Percentiles rank a stretch among this genome's conserved stretches.
Conservation (phyloP, 2,329 filamentous ascomycete species). For the Cytospora piceae region DNA sequence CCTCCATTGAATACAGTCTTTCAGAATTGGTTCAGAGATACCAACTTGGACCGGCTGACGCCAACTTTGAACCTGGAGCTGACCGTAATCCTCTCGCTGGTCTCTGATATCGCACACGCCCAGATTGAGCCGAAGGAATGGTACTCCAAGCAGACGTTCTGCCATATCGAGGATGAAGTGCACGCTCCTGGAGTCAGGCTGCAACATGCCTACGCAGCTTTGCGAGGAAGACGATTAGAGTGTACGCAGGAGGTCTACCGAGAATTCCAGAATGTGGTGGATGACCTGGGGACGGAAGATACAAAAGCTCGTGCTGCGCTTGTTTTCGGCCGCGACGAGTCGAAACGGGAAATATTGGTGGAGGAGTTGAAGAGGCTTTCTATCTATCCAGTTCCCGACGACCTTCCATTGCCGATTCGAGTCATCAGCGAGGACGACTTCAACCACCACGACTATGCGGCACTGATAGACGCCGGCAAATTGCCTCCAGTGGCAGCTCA, state of each 20-base stretch:
- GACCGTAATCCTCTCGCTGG: constrained; percentile 30
- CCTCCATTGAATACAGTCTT: constrained; percentile 25
- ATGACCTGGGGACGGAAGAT: constrained; percentile 63
- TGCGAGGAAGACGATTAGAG: constrained; percentile 60
- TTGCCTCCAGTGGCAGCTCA: constrained; percentile 55
- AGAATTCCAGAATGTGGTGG: constrained; percentile 68
- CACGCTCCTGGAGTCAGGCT: constrained; percentile 26
- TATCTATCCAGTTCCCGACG: constrained; percentile 42
- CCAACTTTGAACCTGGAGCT: constrained; percentile 30
- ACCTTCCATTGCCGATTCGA: constrained; percentile 59
- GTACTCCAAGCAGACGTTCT: constrained; percentile 29
- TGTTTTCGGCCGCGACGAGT: constrained; percentile 46
- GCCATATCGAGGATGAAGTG: constrained; percentile 29
- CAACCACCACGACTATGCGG: constrained; percentile 40
- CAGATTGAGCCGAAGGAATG: constrained; percentile 26
- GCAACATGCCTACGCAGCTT: constrained; percentile 60
- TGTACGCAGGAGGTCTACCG: constrained; percentile 69
- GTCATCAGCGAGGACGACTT: constrained; percentile 53
- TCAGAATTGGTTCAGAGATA: constrained; percentile 26
- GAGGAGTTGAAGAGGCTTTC: constrained; percentile 42
- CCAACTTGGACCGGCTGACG: constrained; percentile 29
- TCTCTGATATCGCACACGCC: constrained; percentile 30
- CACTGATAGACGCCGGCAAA: constrained; percentile 44
- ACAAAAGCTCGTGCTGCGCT: constrained; percentile 64
- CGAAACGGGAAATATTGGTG: constrained; percentile 33